Evolutionary conservation across 345 rosid species (phyloP).

Genomic region (Capsella bursapastoris): DNA sequence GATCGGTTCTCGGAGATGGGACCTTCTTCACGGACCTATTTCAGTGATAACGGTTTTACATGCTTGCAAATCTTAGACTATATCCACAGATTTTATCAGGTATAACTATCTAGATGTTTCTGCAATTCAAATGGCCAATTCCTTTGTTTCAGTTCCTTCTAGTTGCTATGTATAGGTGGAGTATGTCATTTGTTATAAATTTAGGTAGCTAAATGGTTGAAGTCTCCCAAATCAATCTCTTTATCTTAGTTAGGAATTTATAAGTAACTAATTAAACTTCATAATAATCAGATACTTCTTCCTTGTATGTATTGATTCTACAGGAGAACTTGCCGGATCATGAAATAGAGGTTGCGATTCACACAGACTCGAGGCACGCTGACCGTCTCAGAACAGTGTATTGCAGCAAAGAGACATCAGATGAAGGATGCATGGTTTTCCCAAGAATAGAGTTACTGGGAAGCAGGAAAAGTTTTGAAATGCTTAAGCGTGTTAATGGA

Average conservation of each 20-base stretch:
- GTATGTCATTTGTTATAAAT: not conserved
- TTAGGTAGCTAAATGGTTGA: not conserved
- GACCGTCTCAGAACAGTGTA: slow-evolving; percentile 73
- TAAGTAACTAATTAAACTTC: not conserved
- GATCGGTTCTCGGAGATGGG: slow-evolving; percentile 95
- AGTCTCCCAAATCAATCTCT: not conserved
- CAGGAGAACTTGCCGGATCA: slow-evolving; percentile 75
- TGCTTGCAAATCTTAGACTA: slow-evolving; percentile 77
- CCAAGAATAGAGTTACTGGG: slow-evolving; percentile 79
- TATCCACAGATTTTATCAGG: slow-evolving; percentile 87
- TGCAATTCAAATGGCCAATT: not conserved
- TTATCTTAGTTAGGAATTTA: not conserved
- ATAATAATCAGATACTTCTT: slow-evolving; percentile 23
- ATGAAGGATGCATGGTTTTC: slow-evolving; percentile 54
- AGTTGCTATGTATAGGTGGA: not conserved
- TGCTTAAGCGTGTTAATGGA: slow-evolving; percentile 79
- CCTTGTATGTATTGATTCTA: slow-evolving; percentile 17
- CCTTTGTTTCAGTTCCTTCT: not conserved
- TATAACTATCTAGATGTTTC: slow-evolving; percentile 35
- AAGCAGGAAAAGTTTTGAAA: slow-evolving; percentile 74
- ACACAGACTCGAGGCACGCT: slow-evolving; percentile 87
- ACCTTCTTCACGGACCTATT: slow-evolving; percentile 85
- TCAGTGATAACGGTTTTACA: slow-evolving; percentile 77
- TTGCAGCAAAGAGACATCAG: slow-evolving; percentile 59
- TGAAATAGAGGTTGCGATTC: slow-evolving; percentile 78